Conservation (phyloP, 495 filamentous ascomycete genomes). For the Ascobolus immersus region DNA sequence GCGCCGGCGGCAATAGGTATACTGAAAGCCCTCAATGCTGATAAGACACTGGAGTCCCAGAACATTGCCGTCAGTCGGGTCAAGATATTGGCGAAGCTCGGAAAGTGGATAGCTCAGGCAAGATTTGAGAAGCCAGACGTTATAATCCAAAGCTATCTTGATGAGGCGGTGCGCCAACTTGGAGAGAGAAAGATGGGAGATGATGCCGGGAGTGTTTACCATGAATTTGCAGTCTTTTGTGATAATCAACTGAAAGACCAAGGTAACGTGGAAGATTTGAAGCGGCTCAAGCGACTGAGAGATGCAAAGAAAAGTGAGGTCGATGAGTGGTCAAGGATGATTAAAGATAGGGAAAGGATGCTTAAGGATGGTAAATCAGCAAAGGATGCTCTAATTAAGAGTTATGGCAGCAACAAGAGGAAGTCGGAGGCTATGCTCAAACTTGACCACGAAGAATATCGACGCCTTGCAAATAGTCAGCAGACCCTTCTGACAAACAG, state of each 20-base stretch:
- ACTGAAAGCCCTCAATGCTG: slow-evolving; percentile 44
- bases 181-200: slow-evolving; percentile 34
- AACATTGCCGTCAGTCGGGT: slow-evolving; percentile 47
- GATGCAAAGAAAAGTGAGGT: slow-evolving; percentile 61
- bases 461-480: slow-evolving; percentile 44
- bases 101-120: slow-evolving; percentile 69
- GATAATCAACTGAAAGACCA: slow-evolving; percentile 73
- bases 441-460: slow-evolving; percentile 66
- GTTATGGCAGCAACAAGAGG: slow-evolving; percentile 57
- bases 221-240: slow-evolving; percentile 86
- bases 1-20: slow-evolving; percentile 74
- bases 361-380: slow-evolving; percentile 24
- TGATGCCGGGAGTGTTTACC: slow-evolving; percentile 67
- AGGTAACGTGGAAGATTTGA: slow-evolving; percentile 61
- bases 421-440: too few relatives aligned
- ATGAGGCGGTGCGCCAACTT: slow-evolving; percentile 57
- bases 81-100: slow-evolving; percentile 59
- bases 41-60: slow-evolving; percentile 39
- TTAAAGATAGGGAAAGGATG: slow-evolving; percentile 36
- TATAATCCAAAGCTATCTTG: slow-evolving; percentile 63
- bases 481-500: slow-evolving; percentile 62
- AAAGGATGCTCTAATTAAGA: slow-evolving; percentile 21
- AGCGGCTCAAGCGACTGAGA: slow-evolving; percentile 51
- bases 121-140: slow-evolving; percentile 76
- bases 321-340: slow-evolving; percentile 33